Conservation (phyloP, 2,329 filamentous ascomycete genomes). For the Apiospora malaysiana region DNA sequence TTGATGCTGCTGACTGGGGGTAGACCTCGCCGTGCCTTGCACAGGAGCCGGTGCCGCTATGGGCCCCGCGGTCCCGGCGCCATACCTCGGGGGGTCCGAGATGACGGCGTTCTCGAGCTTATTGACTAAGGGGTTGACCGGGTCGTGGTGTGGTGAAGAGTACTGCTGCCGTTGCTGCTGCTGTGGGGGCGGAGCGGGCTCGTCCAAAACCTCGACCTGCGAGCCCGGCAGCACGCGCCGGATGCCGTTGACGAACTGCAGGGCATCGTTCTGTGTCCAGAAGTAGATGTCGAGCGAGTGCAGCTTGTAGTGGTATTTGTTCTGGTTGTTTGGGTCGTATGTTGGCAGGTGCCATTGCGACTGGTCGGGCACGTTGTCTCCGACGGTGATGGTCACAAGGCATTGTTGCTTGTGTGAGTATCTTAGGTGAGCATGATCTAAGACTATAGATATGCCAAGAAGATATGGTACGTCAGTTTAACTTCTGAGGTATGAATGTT, state of each 20-base stretch:
- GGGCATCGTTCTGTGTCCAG: constrained; percentile 75
- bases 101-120: constrained; percentile 75
- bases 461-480: neutral
- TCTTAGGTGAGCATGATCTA: constrained; percentile 68
- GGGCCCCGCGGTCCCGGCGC: constrained; percentile 29
- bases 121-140: constrained; percentile 72
- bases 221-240: constrained; percentile 66
- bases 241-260: constrained; percentile 72
- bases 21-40: neutral
- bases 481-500: neutral
- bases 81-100: constrained; percentile 58
- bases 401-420: constrained; percentile 79
- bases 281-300: constrained; percentile 81
- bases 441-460: constrained; percentile 49
- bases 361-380: constrained; percentile 52
- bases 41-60: neutral
- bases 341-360: constrained; percentile 78
- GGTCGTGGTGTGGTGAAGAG: constrained; percentile 40
- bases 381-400: constrained; percentile 70
- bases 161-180: constrained; percentile 44
- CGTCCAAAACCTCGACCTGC: constrained; percentile 69
- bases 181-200: constrained; percentile 58
- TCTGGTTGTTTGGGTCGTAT: constrained; percentile 74
- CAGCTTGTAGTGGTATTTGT: constrained; percentile 79
- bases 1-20: neutral